Conservation (phyloP, 345 rosid genomes). For the Orychophragmus violaceus region DNA sequence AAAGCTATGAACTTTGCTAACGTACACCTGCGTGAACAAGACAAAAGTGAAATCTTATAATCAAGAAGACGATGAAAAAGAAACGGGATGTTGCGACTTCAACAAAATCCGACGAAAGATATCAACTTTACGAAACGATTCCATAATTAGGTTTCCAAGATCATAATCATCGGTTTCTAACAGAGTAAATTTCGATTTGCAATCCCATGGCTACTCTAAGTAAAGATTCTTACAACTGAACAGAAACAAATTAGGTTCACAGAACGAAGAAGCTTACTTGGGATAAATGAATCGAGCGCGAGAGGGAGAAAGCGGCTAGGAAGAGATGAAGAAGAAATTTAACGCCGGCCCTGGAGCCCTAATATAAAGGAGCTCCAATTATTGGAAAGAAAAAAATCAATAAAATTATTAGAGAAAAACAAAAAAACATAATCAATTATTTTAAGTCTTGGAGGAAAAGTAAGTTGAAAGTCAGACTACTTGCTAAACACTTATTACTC, state of each 20-base stretch:
- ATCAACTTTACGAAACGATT: background rate
- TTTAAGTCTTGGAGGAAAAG: background rate
- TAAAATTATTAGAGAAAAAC: background rate
- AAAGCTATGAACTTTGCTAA: conserved; percentile 1
- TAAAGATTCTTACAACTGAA: background rate
- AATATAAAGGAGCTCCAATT: background rate
- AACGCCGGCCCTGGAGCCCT: conserved; percentile 18
- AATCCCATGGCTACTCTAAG: background rate
- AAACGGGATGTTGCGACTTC: background rate
- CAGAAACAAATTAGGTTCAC: background rate
- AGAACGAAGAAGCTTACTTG: conserved; percentile 6
- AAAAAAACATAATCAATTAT: no score
- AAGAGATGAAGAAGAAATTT: background rate
- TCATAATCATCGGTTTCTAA: background rate
- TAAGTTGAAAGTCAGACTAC: background rate
- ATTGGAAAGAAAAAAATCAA: background rate
- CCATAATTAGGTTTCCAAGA: background rate
- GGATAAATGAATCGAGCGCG: background rate
- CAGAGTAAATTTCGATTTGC: background rate
- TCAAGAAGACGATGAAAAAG: background rate
- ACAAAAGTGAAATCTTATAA: background rate
- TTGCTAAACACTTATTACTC: no score
- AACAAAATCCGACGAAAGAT: no score
- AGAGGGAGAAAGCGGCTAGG: background rate
- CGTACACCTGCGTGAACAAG: conserved; percentile 4